Evolutionary conservation across 441 rosid genomes (phyloP).

Genomic region (Pelargonium fulgidum): DNA sequence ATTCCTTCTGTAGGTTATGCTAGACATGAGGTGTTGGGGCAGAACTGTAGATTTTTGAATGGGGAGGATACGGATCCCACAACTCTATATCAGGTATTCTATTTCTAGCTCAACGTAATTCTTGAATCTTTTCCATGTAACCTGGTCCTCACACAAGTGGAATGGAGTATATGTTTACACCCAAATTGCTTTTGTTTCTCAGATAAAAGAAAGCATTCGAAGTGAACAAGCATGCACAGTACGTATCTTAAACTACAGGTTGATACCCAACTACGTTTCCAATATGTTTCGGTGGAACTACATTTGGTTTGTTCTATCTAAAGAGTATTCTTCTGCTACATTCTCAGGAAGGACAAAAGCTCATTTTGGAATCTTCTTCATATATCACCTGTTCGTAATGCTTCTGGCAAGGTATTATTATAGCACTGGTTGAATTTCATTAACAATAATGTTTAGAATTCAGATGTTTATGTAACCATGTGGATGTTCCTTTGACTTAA

Average conservation of each 20-base stretch:
- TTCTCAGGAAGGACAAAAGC: slow-evolving; percentile 65
- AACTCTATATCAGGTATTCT: slow-evolving; percentile 45
- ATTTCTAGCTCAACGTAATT: background rate
- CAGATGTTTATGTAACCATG: too few relatives aligned
- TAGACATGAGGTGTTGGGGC: slow-evolving; percentile 76
- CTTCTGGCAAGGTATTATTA: slow-evolving; percentile 74
- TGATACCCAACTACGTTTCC: slow-evolving; percentile 37
- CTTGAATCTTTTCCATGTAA: background rate
- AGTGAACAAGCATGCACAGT: slow-evolving; percentile 76
- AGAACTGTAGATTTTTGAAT: slow-evolving; percentile 54
- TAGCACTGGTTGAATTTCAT: too few relatives aligned
- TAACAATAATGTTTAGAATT: too few relatives aligned
- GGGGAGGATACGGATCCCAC: slow-evolving; percentile 65
- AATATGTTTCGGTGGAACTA: slow-evolving; percentile 10
- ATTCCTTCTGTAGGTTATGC: slow-evolving; percentile 49
- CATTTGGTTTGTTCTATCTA: background rate
- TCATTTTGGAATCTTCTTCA: slow-evolving; percentile 84
- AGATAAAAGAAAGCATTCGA: slow-evolving; percentile 63
- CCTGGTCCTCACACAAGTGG: background rate
- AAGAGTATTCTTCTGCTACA: slow-evolving; percentile 15
- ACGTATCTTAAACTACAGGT: slow-evolving; percentile 93
- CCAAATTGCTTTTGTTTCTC: slow-evolving; percentile 9
- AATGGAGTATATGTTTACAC: too few relatives aligned
- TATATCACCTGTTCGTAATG: slow-evolving; percentile 81
- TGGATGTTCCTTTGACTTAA: too few relatives aligned